phyloP scores from a whole-genome alignment of 305 asterid genomes.

The Solanum chacoense region DNA sequence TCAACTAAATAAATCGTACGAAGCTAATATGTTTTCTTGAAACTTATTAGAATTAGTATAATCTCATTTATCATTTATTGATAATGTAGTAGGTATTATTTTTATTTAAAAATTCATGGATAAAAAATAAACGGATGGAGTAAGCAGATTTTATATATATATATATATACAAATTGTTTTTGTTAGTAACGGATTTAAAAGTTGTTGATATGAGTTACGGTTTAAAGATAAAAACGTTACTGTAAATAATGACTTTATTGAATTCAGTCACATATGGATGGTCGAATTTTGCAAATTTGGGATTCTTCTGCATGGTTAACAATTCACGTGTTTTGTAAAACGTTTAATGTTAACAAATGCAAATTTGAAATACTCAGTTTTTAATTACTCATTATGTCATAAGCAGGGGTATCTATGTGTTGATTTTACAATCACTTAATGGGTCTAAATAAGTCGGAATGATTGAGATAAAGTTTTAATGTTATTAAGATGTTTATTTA shows the following conservation, averaged over 20 bases:
- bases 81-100: background rate
- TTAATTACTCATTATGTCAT: background rate
- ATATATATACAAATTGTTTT: background rate
- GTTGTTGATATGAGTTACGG: background rate
- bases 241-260: background rate
- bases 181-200: background rate
- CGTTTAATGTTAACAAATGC: background rate
- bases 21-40: background rate
- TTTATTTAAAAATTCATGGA: background rate
- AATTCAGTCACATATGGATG: background rate
- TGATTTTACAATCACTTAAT: background rate
- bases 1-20: background rate
- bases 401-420: background rate
- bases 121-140: background rate
- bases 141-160: background rate
- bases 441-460: background rate
- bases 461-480: no score
- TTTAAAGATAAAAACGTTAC: no score
- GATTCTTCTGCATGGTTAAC: background rate
- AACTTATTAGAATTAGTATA: background rate
- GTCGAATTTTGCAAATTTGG: background rate
- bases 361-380: background rate
- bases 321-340: background rate
- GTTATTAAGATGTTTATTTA: background rate
- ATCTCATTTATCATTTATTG: background rate